Evolutionary conservation across 768 basidiomycete species (phyloP), one percentile per base, ranked within the genome.

Genomic region (Tylopilus rubrobrunneus): DNA sequence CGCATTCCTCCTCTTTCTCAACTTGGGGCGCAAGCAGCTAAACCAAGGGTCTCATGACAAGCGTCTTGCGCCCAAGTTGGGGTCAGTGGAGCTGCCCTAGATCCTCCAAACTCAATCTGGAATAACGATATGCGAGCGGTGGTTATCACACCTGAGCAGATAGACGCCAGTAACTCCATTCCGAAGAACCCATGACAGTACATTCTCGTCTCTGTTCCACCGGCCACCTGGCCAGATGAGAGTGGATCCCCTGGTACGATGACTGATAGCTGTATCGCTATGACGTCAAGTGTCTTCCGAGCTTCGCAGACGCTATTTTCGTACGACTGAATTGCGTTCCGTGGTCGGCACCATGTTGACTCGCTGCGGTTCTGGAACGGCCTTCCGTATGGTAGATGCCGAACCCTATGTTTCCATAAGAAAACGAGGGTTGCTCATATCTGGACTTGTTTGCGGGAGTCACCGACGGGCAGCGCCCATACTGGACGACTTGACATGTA

Each of bases 51-150:
- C 7, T 19, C n/a, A 8, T 39, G 37, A 39, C n/a, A 19, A 39
- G n/a, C n/a, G 36, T 39, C 4, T 44, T n/a, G 36, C 19, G 19
- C 19, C 31, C n/a, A n/a, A n/a, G n/a, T 31, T 41, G 19, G 29
- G 29, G 7, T 39, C 47, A 40, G 37, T 29, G 12, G 21, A 11
- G 25, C 25, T 25, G 25, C 25, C 25, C 34, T n/a, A 23, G 5
- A 40, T n/a, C 48, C 19, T 27, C 25, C 25, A 27, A 48, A 45
- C 51, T 39, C 33, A 33, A 62, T 39, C 28, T 51, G 21, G 19
- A 17, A 39, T 36, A 34, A 49, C 17, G 51, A n/a, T 42, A 37
- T 33, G 21, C 14, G 10, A 37, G 36, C 14, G 11, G n/a, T 8
- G 17, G 29, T 31, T 31, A 31, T 31, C 29, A 10, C 29, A 31